Percentiles rank a stretch among this genome's conserved stretches.
phyloP scores from a whole-genome alignment of 441 rosid genomes.

The Gossypium gossypioides region DNA sequence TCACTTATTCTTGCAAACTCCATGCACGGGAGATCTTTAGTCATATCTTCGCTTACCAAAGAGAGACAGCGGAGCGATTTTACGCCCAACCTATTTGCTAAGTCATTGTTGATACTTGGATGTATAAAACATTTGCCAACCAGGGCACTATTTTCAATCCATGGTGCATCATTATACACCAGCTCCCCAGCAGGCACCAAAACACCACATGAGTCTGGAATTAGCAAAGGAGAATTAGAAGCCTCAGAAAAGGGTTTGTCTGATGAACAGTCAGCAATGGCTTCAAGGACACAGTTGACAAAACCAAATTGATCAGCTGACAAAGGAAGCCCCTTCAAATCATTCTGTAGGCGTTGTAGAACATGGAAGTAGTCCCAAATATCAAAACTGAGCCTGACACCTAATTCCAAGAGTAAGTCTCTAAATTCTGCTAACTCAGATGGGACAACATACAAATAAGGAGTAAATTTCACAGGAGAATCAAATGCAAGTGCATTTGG shows the following conservation, averaged over 20 bases:
- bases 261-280: constrained; percentile 60
- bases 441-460: constrained; percentile 94
- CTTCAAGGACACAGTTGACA: constrained; percentile 81
- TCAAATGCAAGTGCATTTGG: constrained; percentile 88
- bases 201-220: constrained; percentile 72
- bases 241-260: constrained; percentile 50
- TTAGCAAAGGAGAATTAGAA: constrained; percentile 43
- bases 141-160: constrained; percentile 72
- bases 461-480: constrained; percentile 93
- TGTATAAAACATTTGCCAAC: constrained; percentile 75
- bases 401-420: constrained; percentile 72
- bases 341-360: constrained; percentile 58
- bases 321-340: constrained; percentile 53
- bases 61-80: constrained; percentile 83
- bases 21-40: constrained; percentile 93
- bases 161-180: constrained; percentile 97
- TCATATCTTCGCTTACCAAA: constrained; percentile 71
- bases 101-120: constrained; percentile 69
- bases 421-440: constrained; percentile 82
- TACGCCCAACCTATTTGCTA: constrained; percentile 81
- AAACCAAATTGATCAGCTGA: constrained; percentile 70
- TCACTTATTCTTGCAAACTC: constrained; percentile 70
- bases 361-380: constrained; percentile 71
- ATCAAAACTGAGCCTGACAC: constrained; percentile 78
- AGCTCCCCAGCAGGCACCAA: constrained; percentile 60